These are phyloP conservation scores for Xylariaceae sp. DNA, from an alignment of 2,329 filamentous ascomycete genomes.

Conservation along the genomic window DNA sequence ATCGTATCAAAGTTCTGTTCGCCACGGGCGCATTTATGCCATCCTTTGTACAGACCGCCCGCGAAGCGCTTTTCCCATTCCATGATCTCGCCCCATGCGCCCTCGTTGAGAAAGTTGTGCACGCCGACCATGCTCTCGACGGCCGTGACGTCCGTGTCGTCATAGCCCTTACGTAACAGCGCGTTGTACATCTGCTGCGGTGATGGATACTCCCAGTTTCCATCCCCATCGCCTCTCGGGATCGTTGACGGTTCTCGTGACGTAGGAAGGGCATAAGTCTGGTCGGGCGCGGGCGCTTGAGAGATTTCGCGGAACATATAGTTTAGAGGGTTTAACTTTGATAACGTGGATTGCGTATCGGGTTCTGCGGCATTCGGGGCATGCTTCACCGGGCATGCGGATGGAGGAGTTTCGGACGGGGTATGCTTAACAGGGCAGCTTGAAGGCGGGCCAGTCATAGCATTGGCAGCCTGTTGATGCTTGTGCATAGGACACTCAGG, in stretches of 20 bases:
- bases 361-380: constrained; percentile 20
- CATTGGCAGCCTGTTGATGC: constrained; percentile 41
- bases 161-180: constrained; percentile 91
- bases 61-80: constrained; percentile 88
- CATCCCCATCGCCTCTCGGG: constrained; percentile 72
- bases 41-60: constrained; percentile 66
- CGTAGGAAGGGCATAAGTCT: constrained; percentile 70
- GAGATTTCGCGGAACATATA: constrained; percentile 92
- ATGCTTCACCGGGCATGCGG: constrained; percentile 43
- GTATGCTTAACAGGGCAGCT: constrained; percentile 29
- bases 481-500: constrained; percentile 56
- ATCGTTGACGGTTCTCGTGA: constrained; percentile 84
- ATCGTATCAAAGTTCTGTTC: constrained; percentile 55
- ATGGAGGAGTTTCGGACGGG: constrained; percentile 5
- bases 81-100: constrained; percentile 92
- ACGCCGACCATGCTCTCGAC: constrained; percentile 97
- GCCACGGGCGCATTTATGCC: constrained; percentile 68
- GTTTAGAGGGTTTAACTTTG: constrained; percentile 69
- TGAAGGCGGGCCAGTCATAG: constrained; percentile 31
- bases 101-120: constrained; percentile 97
- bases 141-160: constrained; percentile 86
- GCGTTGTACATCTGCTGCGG: constrained; percentile 99
- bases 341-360: constrained; percentile 44
- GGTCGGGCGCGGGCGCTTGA: constrained; percentile 70
- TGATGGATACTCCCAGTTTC: constrained; percentile 96